A percentile compares a stretch with the other conserved stretches of the same genome.
These are phyloP conservation scores for Prunus dulcis DNA, from an alignment of 306 rosid genomes.

Conservation along the genomic window DNA sequence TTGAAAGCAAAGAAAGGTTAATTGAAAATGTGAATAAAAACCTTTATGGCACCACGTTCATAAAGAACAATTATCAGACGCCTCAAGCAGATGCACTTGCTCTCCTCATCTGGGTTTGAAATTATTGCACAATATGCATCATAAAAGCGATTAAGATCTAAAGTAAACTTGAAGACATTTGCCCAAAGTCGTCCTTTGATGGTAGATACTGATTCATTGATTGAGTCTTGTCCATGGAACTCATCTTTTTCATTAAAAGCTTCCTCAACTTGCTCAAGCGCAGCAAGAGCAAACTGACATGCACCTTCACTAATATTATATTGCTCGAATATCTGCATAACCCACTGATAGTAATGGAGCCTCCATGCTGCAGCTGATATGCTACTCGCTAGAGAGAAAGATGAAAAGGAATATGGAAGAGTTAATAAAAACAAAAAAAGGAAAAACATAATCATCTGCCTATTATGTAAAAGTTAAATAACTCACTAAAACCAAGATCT, in stretches of 20 bases:
- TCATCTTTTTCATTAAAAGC: constrained; percentile 42
- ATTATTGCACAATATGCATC: constrained; percentile 96
- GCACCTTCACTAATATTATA: constrained; percentile 82
- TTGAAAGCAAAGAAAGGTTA: neutral
- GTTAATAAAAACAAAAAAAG: neutral
- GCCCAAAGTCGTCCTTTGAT: constrained; percentile 93
- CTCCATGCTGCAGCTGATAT: constrained; percentile 64
- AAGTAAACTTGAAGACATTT: constrained; percentile 80
- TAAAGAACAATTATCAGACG: constrained; percentile 86
- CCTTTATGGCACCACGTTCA: constrained; percentile 82
- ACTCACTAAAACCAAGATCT: constrained; percentile 64
- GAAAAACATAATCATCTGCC: constrained; percentile 3
- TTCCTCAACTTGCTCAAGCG: constrained; percentile 96
- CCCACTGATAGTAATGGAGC: constrained; percentile 90
- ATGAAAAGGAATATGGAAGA: constrained; percentile 7
- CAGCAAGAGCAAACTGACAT: constrained; percentile 95
- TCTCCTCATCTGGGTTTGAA: constrained; percentile 96
- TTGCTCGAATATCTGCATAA: constrained; percentile 90
- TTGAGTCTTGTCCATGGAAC: constrained; percentile 28
- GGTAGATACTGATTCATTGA: constrained; percentile 55
- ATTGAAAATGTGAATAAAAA: constrained; percentile 26
- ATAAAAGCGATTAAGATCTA: constrained; percentile 70
- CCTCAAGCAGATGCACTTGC: constrained; percentile 86
- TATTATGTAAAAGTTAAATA: constrained; percentile 10
- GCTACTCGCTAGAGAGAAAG: constrained; percentile 41